A percentile compares a stretch with the other conserved stretches of the same genome.
phyloP scores from a whole-genome alignment of 495 filamentous ascomycete genomes.

The Hypoxylon cercidicola region DNA sequence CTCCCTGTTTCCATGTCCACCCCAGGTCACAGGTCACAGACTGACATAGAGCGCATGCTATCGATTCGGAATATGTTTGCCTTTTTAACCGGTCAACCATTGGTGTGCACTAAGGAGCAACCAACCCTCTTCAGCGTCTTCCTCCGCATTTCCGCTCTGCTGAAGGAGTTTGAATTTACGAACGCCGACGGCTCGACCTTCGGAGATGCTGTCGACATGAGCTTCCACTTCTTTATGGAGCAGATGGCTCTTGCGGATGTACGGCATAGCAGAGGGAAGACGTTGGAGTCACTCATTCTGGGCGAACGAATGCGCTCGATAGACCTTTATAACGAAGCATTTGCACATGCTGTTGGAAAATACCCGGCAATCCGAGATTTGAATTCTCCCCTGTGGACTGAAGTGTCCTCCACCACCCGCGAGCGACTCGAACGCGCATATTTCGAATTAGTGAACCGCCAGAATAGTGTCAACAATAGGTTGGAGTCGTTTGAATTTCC shows the following conservation, averaged over 20 bases:
- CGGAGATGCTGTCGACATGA: slow-evolving; percentile 77
- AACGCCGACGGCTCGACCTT: slow-evolving; percentile 84
- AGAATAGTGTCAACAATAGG: slow-evolving; percentile 71
- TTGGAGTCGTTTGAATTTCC: slow-evolving; percentile 89
- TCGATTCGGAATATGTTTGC: slow-evolving; percentile 91
- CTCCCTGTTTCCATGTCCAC: slow-evolving; percentile 60
- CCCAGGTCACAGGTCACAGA: slow-evolving; percentile 57
- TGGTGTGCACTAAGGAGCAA: slow-evolving; percentile 78
- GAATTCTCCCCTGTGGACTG: slow-evolving; percentile 71
- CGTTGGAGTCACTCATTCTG: slow-evolving; percentile 86
- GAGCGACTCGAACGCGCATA: slow-evolving; percentile 83
- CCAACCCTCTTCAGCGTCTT: slow-evolving; percentile 78
- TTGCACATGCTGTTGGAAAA: slow-evolving; percentile 92
- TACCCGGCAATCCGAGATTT: slow-evolving; percentile 77
- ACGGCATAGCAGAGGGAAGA: slow-evolving; percentile 84
- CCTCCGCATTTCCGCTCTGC: slow-evolving; percentile 71
- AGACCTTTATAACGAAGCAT: slow-evolving; percentile 88
- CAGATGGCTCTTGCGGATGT: slow-evolving; percentile 83
- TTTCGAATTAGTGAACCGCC: slow-evolving; percentile 77
- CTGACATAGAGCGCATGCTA: slow-evolving; percentile 75
- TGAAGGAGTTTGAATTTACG: slow-evolving; percentile 80
- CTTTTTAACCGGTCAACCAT: slow-evolving; percentile 80
- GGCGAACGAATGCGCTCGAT: slow-evolving; percentile 86
- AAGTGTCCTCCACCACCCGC: slow-evolving; percentile 75
- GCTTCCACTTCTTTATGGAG: slow-evolving; percentile 80